These are phyloP conservation scores for Cryptococcus maquisensis DNA, from an alignment of 1,284 basidiomycete genomes.

Conservation along the genomic window DNA sequence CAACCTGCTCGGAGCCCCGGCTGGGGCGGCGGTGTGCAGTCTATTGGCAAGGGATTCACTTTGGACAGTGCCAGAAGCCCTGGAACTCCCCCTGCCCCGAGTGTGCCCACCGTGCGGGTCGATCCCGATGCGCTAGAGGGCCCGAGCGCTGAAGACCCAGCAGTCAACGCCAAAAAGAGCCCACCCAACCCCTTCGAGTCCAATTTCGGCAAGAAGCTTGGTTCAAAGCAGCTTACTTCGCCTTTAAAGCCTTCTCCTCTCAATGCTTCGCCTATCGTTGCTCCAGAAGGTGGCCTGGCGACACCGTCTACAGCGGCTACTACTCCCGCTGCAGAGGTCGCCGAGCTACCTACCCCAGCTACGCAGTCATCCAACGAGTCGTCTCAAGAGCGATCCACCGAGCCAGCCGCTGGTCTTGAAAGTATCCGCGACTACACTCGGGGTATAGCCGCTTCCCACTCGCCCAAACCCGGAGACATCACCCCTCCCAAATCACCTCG, in stretches of 20 bases:
- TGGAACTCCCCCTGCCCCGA: no score
- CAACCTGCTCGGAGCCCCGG: conserved; percentile 21
- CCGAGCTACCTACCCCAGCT: not conserved
- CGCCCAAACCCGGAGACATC: conserved; percentile 6
- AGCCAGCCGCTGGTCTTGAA: conserved; percentile 1
- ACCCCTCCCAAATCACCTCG: conserved; percentile 31
- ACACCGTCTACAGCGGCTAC: conserved; percentile 14
- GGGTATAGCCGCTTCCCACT: conserved; percentile 9
- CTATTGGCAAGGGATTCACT: conserved; percentile 26
- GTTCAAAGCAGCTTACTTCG: conserved; percentile 6
- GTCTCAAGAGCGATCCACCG: not conserved
- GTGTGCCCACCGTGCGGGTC: conserved; percentile 1
- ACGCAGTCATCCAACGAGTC: not conserved
- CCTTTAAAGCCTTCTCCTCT: conserved; percentile 33
- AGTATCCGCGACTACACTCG: conserved; percentile 33
- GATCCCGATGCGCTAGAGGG: conserved; percentile 6
- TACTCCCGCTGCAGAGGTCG: conserved; percentile 13
- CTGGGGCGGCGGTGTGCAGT: conserved; percentile 24
- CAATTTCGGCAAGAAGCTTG: conserved; percentile 9
- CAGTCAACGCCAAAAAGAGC: not conserved
- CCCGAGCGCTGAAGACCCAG: conserved; percentile 12
- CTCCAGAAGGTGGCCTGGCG: conserved; percentile 7
- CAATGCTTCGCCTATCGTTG: conserved; percentile 26
- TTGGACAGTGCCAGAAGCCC: conserved; percentile 9
- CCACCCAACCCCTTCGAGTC: conserved; percentile 11